phyloP scores from a whole-genome alignment of 2,329 filamentous ascomycete genomes.

The Stachybotrys echinatus region DNA sequence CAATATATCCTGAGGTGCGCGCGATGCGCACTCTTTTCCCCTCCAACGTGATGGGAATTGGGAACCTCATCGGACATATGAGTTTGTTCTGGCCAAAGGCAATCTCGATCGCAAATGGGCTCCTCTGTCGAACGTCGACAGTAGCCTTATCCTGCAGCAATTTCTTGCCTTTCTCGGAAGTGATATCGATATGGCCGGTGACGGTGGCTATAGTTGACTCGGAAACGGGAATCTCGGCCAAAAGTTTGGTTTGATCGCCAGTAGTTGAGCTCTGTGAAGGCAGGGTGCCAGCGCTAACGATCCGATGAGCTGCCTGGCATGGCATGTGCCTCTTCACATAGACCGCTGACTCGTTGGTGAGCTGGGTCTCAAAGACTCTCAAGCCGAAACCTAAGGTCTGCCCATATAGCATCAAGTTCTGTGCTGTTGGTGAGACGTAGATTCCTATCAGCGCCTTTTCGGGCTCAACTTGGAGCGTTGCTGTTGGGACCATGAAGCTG shows the following conservation, averaged over 20 bases:
- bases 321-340: conserved; percentile 32
- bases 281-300: conserved; percentile 15
- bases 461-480: conserved; percentile 26
- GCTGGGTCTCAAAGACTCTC: conserved; percentile 23
- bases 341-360: conserved; percentile 22
- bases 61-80: conserved; percentile 30
- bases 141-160: conserved; percentile 31
- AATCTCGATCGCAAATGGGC: conserved; percentile 35
- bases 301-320: conserved; percentile 22
- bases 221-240: conserved; percentile 20
- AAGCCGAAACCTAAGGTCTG: conserved; percentile 17
- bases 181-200: conserved; percentile 34
- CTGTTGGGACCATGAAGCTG: conserved; percentile 34
- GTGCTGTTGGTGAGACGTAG: conserved; percentile 17
- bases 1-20: conserved; percentile 37
- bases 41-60: conserved; percentile 29
- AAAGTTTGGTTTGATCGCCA: conserved; percentile 16
- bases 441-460: conserved; percentile 24
- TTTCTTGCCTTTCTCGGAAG: conserved; percentile 23
- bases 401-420: conserved; percentile 16
- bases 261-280: conserved; percentile 11
- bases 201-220: conserved; percentile 25
- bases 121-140: conserved; percentile 29
- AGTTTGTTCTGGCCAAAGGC: conserved; percentile 27
- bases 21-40: conserved; percentile 33